phyloP scores from a whole-genome alignment of 805 yeast genomes.

The Metschnikowia gelsemii region DNA sequence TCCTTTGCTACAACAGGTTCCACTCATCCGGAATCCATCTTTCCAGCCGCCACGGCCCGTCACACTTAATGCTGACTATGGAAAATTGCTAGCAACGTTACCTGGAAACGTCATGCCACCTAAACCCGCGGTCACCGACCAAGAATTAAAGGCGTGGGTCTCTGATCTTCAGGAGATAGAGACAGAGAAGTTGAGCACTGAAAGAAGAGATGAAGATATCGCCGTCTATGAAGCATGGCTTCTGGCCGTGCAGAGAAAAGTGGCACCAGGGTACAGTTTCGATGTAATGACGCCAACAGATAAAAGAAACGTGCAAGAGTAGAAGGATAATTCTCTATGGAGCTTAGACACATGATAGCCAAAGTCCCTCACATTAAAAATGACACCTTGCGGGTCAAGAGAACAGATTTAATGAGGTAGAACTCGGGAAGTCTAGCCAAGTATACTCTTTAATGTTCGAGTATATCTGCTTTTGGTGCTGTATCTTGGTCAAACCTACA shows the following conservation, averaged over 20 bases:
- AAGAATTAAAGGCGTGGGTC: conserved; percentile 31
- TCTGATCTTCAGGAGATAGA: conserved; percentile 23
- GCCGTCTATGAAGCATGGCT: conserved; percentile 32
- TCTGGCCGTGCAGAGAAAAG: conserved; percentile 28
- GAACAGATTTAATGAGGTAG: background rate
- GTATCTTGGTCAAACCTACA: too few relatives aligned
- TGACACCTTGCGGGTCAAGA: background rate
- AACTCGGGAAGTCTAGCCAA: too few relatives aligned
- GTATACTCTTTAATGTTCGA: too few relatives aligned
- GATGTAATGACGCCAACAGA: conserved; percentile 32
- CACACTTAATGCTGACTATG: conserved; percentile 50
- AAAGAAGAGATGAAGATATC: conserved; percentile 15
- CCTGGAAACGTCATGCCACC: conserved; percentile 39
- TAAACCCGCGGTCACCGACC: conserved; percentile 27
- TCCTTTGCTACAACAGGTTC: conserved; percentile 50
- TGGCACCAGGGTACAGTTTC: conserved; percentile 43
- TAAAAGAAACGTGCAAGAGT: too few relatives aligned
- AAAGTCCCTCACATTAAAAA: background rate
- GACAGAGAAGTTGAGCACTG: conserved; percentile 4
- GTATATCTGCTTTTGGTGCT: too few relatives aligned
- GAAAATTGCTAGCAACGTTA: conserved; percentile 35
- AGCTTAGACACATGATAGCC: too few relatives aligned
- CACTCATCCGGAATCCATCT: conserved; percentile 53
- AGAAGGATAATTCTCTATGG: too few relatives aligned
- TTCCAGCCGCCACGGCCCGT: conserved; percentile 56